Evolutionary conservation across 352 stramenopile species (phyloP), one percentile per base, ranked within the genome.

Genomic region (Phytophthora cactorum): DNA sequence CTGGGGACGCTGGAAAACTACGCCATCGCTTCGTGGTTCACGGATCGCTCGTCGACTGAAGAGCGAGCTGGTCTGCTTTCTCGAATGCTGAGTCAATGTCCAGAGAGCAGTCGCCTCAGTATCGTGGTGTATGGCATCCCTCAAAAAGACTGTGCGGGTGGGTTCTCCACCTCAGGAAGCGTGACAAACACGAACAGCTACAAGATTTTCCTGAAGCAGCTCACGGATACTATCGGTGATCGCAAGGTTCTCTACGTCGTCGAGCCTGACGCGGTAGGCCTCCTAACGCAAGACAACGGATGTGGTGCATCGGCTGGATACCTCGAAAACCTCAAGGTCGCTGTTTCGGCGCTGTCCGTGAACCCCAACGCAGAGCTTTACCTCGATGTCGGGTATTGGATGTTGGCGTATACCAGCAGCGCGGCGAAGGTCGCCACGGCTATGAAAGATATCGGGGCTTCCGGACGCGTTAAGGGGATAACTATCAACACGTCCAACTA

Each of bases 401-500:
- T 78, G 31, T 66, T 91, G 9, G 59, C 57, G 41, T 71, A 61
- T 25, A 14, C 60, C 7, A 67, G 55, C 1, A 73, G 22, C 5
- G 54, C 65, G 3, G 25, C 62, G 2, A 66, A 64, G 12, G 64
- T 89, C 7, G 78, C 73, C 4, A 59, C 56, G 1, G 67, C 70
- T 6, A 69, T 90, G 68, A 76, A 79, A 58, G 44, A 82, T 28
- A 55, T 92, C 29, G 45, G 53, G 1, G 39, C 34, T 0, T 71
- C 58, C n/a, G 77, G 78, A 2, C 66, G 66, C 38, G 50, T 92
- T 36, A 87, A 88, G 55, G 82, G 84, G 9, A 79, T 92, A 29
- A 77, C 82, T n/a, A 77, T 92, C 54, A 91, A 92, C 75, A 91
- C 84, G 28, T 89, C 81, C 29, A 92, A 92, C 71, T 92, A 89